A percentile compares a stretch with the other conserved stretches of the same genome.
These are phyloP conservation scores for Pseudognaphalium luteoalbum DNA, from an alignment of 129 eudicot genomes.

Conservation along the genomic window DNA sequence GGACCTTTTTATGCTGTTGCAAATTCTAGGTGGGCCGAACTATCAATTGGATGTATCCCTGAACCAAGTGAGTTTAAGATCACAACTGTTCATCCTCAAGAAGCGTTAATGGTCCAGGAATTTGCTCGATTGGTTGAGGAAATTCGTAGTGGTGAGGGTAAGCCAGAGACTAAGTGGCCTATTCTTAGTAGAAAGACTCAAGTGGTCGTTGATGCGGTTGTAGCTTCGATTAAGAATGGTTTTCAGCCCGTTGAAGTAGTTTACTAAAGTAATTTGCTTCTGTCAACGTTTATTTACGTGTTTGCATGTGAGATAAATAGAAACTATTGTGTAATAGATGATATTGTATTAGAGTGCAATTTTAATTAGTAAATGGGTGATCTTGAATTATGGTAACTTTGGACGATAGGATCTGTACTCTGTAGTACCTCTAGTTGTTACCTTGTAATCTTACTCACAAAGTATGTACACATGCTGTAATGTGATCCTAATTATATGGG, in stretches of 20 bases:
- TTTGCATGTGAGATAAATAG: background rate
- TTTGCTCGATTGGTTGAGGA: constrained; percentile 48
- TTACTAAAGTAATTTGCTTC: constrained; percentile 8
- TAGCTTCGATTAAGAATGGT: constrained; percentile 53
- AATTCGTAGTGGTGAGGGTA: constrained; percentile 29
- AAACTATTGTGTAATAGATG: background rate
- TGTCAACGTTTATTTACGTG: background rate
- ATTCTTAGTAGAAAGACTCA: constrained; percentile 61
- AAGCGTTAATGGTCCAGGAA: constrained; percentile 64
- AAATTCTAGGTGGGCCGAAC: constrained; percentile 38
- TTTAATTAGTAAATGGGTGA: no score
- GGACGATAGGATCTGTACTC: no score
- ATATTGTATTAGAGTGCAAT: no score
- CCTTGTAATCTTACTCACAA: no score
- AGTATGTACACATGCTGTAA: no score
- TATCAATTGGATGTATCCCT: constrained; percentile 43
- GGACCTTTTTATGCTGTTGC: constrained; percentile 39
- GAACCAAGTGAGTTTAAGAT: constrained; percentile 42
- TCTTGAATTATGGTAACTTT: no score
- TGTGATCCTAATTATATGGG: no score
- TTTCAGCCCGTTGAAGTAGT: constrained; percentile 53
- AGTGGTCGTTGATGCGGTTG: constrained; percentile 55
- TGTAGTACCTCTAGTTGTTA: no score
- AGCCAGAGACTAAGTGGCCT: constrained; percentile 62
- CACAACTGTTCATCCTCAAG: constrained; percentile 53